These are phyloP conservation scores for Cynanchum wilfordii DNA, from an alignment of 257 asterid species.

Conservation along the genomic window DNA sequence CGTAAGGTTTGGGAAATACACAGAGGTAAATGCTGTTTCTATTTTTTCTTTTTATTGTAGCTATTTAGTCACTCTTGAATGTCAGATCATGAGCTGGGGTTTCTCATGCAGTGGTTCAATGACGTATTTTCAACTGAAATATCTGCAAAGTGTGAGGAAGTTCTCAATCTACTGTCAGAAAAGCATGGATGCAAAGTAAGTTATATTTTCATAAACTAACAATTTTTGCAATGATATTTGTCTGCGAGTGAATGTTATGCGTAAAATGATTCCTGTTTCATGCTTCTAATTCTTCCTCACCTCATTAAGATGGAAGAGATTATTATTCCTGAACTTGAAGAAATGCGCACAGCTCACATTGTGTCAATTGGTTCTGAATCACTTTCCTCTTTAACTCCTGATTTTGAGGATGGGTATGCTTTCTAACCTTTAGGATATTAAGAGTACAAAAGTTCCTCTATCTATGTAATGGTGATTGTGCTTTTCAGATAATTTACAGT, in stretches of 20 bases:
- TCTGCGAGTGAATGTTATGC: not conserved
- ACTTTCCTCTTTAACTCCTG: slow-evolving; percentile 60
- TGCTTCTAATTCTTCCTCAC: slow-evolving; percentile 16
- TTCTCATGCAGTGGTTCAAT: slow-evolving; percentile 61
- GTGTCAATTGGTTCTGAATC: slow-evolving; percentile 90
- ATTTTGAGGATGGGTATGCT: slow-evolving; percentile 80
- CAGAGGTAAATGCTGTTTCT: slow-evolving; percentile 53
- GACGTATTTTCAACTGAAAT: slow-evolving; percentile 89
- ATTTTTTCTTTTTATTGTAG: slow-evolving; percentile 6
- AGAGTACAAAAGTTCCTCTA: not conserved
- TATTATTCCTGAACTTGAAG: slow-evolving; percentile 81
- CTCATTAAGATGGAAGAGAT: slow-evolving; percentile 72
- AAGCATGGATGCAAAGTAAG: slow-evolving; percentile 80
- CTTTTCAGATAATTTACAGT: not conserved
- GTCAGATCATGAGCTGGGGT: slow-evolving; percentile 17
- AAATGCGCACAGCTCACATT: slow-evolving; percentile 88
- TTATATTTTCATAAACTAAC: slow-evolving; percentile 14
- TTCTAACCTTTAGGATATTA: slow-evolving; percentile 14
- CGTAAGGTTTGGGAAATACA: slow-evolving; percentile 73
- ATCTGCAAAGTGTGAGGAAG: slow-evolving; percentile 73
- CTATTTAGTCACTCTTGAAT: slow-evolving; percentile 14
- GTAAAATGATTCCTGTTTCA: not conserved
- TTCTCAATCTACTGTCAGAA: slow-evolving; percentile 64
- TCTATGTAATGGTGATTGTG: slow-evolving; percentile 7
- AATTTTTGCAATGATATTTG: not conserved